Conservation (phyloP, 257 asterid species). For the Catharanthus roseus region DNA sequence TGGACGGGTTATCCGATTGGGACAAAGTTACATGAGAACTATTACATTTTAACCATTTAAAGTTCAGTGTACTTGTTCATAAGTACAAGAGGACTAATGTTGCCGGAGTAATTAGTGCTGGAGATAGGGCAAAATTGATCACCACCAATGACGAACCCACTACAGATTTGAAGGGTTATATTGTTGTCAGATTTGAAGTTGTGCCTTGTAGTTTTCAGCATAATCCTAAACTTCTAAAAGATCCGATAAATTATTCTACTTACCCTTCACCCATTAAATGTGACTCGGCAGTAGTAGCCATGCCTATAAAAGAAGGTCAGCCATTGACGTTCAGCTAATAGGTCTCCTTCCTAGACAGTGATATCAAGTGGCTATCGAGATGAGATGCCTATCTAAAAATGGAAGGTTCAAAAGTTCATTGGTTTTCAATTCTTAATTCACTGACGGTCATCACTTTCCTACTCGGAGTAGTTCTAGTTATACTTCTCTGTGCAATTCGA, state of each 20-base stretch:
- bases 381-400: constrained; percentile 23
- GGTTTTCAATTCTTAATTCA: constrained; percentile 23
- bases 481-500: constrained; percentile 17
- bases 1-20: constrained; percentile 22
- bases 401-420: constrained; percentile 22
- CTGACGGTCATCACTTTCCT: constrained; percentile 19
- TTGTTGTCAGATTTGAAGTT: constrained; percentile 23
- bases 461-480: constrained; percentile 17
- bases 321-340: constrained; percentile 14
- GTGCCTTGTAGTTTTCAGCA: constrained; percentile 21
- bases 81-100: constrained; percentile 11
- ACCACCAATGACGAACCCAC: neutral
- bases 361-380: constrained; percentile 22
- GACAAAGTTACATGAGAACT: neutral
- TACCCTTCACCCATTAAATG: constrained; percentile 6
- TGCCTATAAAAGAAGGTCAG: constrained; percentile 12
- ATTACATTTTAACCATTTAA: constrained; percentile 20
- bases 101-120: constrained; percentile 6
- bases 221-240: constrained; percentile 9
- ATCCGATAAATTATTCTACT: constrained; percentile 1
- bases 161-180: constrained; percentile 4
- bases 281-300: constrained; percentile 1
- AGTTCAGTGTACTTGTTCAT: constrained; percentile 17
- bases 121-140: constrained; percentile 16
- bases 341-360: constrained; percentile 16